Base-by-base conservation (phyloP, 1,284 basidiomycete species). In the Leccinum fallax region DNA sequence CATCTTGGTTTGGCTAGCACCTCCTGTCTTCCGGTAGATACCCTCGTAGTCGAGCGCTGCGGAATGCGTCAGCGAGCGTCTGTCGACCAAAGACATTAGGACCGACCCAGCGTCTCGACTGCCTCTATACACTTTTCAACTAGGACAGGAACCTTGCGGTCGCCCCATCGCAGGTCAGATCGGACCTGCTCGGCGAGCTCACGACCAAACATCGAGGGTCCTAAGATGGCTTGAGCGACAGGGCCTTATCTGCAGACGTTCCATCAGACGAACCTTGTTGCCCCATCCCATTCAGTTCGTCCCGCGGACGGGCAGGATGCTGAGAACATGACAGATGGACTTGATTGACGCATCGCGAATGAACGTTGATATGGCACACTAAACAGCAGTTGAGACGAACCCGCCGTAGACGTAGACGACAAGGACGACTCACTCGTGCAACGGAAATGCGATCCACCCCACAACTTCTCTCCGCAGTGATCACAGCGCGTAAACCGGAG, bases 11-110 rank as follows among this genome's bases (percentile, higher is more conserved):
- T 97, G 95, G 9, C 92, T 87, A 36, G 92, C 89, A 6, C 97
- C 97, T 24, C 97, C 97, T 0, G 93, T 94, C 80, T 98, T 98
- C 64, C 97, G 94, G 78, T 98, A 98, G 67, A 99, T 95, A 13
- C 97, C 94, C 75, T 97, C 94, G 71, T 94, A 94, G 65, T 94
- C 92, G 76, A 97, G 81, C n/a, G 90, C 92, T 91, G 66, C 15
- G 58, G 32, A 8, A 49, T 26, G 16, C 15, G 61, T 55, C 51
- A 63, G 26, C 21, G 51, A 38, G 46, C 2, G 55, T 32, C 7
- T 10, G 19, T 10, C 19, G 24, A 46, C 15, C 24, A 2, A n/a
- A 24, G 8, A 11, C 15, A 26, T 4, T 30, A 24, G 11, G 46
- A 80, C 88, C 66, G 70, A 94, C 94, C 95, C 63, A 87, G 80